These are phyloP conservation scores for Agrocybe praecox DNA, from an alignment of 768 basidiomycete genomes.

Conservation along the genomic window DNA sequence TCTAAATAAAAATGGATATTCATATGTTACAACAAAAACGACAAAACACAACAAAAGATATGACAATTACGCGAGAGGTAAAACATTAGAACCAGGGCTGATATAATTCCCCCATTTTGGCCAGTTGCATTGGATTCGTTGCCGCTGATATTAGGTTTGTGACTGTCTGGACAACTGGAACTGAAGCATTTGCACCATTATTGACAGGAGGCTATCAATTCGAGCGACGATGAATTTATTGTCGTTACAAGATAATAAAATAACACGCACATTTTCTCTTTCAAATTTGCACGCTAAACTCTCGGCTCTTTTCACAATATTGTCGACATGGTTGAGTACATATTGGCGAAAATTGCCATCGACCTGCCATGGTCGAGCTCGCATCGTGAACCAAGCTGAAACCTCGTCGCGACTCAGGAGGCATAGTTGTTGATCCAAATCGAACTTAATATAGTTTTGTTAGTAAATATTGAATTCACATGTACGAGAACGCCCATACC, in stretches of 20 bases:
- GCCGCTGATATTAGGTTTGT: constrained; percentile 83
- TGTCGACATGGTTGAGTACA: constrained; percentile 61
- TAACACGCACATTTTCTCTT: constrained; percentile 67
- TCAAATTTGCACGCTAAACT: constrained; percentile 86
- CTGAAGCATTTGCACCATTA: constrained; percentile 37
- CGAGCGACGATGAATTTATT: not conserved
- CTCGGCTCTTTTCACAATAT: constrained; percentile 79
- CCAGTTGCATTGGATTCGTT: constrained; percentile 83
- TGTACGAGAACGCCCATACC: constrained; percentile 38
- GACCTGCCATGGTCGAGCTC: constrained; percentile 55
- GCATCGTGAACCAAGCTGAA: constrained; percentile 67
- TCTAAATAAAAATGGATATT: no score
- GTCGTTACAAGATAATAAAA: not conserved
- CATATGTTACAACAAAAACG: not conserved
- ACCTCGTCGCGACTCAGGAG: constrained; percentile 95
- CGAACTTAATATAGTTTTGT: constrained; percentile 58
- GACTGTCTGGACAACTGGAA: constrained; percentile 78
- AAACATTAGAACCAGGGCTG: constrained; percentile 77
- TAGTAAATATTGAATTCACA: not conserved
- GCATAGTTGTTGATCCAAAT: constrained; percentile 89
- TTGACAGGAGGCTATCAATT: constrained; percentile 34
- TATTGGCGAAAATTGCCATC: constrained; percentile 60
- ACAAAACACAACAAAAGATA: not conserved
- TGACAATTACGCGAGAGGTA: not conserved
- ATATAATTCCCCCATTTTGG: constrained; percentile 84